Conservation (phyloP, 148 eudicot genomes). For the Vaccinium macrocarpon region DNA sequence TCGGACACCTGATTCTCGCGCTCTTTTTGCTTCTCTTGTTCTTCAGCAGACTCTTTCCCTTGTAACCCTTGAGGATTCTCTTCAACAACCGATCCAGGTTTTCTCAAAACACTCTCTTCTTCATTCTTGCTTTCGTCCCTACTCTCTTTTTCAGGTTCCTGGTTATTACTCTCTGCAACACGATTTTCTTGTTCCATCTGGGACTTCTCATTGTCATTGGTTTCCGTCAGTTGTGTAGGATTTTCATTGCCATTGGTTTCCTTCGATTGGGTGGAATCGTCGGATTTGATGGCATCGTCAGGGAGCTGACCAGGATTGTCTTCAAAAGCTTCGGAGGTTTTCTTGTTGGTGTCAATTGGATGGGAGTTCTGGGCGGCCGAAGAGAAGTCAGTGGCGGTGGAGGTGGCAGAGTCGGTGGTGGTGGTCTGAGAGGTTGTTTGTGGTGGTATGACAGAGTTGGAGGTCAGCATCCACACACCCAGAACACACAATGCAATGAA, state of each 20-base stretch:
- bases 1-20: constrained; percentile 33
- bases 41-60: constrained; percentile 34
- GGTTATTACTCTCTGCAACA: background rate
- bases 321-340: constrained; percentile 28
- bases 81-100: constrained; percentile 18
- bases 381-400: background rate
- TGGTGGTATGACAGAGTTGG: constrained; percentile 32
- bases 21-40: constrained; percentile 6
- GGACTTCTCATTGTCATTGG: background rate
- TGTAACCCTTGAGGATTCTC: constrained; percentile 29
- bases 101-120: background rate
- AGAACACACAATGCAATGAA: constrained; percentile 44
- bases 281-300: constrained; percentile 43
- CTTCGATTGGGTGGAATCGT: constrained; percentile 15
- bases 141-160: background rate
- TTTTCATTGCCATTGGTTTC: constrained; percentile 7
- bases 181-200: constrained; percentile 9
- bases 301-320: constrained; percentile 66
- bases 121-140: background rate
- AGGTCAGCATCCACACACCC: constrained; percentile 49
- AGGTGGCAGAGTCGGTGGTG: constrained; percentile 7
- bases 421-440: constrained; percentile 26
- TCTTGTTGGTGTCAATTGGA: constrained; percentile 12
- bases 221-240: background rate
- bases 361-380: constrained; percentile 12